Evolutionary conservation across 2,329 filamentous ascomycete species (phyloP).

Genomic region (Escovopsis weberi): DNA sequence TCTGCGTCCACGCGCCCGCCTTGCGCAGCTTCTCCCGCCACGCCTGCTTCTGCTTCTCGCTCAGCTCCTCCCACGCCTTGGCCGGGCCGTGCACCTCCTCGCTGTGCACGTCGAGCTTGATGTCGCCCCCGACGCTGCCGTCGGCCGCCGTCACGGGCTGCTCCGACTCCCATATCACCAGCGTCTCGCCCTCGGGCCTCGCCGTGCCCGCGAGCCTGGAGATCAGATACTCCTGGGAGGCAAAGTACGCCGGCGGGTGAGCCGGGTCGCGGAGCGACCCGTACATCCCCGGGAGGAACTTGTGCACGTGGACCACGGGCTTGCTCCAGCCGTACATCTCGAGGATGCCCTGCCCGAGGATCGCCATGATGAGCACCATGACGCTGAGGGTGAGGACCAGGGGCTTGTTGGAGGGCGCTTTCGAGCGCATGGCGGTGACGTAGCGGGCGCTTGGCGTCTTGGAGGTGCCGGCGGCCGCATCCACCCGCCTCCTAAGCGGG

Average conservation of each 20-base stretch:
- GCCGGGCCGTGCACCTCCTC: slow-evolving; percentile 35
- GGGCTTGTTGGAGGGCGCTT: slow-evolving; percentile 33
- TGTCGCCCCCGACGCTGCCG: slow-evolving; percentile 9
- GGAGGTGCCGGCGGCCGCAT: slow-evolving; percentile 19
- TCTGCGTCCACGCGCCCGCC: slow-evolving; percentile 65
- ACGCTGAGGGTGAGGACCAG: slow-evolving; percentile 40
- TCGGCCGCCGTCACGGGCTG: slow-evolving; percentile 8
- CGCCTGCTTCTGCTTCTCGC: slow-evolving; percentile 41
- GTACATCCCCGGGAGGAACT: slow-evolving; percentile 37
- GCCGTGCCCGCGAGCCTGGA: slow-evolving; percentile 20
- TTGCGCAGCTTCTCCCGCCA: slow-evolving; percentile 58
- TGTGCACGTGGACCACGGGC: slow-evolving; percentile 40
- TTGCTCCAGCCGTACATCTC: slow-evolving; percentile 45
- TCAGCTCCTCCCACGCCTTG: slow-evolving; percentile 58
- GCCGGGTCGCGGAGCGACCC: slow-evolving; percentile 15
- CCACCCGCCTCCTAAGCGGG: slow-evolving; percentile 40
- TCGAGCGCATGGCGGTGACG: slow-evolving; percentile 48
- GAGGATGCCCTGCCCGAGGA: slow-evolving; percentile 48
- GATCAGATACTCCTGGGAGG: slow-evolving; percentile 20
- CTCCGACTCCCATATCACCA: slow-evolving; percentile 21
- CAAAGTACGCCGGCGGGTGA: slow-evolving; percentile 12
- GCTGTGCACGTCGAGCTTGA: slow-evolving; percentile 31
- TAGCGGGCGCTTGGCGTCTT: slow-evolving; percentile 46
- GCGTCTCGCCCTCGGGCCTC: slow-evolving; percentile 19
- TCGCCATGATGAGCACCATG: slow-evolving; percentile 44